Conservation (phyloP, 2,329 filamentous ascomycete species). For the Exophiala sideris region DNA sequence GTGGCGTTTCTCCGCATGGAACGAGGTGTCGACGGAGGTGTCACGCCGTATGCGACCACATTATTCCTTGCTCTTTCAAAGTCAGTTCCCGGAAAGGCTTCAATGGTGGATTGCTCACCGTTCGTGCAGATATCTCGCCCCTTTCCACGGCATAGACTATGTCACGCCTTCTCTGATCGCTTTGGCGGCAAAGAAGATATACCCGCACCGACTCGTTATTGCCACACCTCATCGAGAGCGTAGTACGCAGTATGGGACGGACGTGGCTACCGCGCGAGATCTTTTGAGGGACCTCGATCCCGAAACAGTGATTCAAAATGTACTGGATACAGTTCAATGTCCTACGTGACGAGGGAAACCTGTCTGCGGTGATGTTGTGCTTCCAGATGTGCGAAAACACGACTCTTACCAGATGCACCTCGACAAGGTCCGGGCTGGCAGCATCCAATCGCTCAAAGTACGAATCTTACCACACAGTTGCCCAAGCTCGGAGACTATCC, state of each 20-base stretch:
- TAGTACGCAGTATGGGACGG: conserved; percentile 91
- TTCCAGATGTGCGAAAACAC: too few relatives aligned
- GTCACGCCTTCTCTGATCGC: conserved; percentile 79
- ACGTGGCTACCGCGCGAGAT: conserved; percentile 60
- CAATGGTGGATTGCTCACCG: background rate
- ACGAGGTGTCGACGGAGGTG: conserved; percentile 73
- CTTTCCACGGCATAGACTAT: conserved; percentile 75
- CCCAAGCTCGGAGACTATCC: background rate
- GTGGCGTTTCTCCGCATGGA: conserved; percentile 83
- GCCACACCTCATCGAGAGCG: conserved; percentile 69
- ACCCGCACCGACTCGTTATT: conserved; percentile 76
- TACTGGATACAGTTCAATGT: conserved; percentile 40
- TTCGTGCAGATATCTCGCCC: conserved; percentile 61
- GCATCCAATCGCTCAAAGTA: too few relatives aligned
- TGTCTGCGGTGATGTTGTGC: too few relatives aligned
- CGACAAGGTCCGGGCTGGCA: too few relatives aligned
- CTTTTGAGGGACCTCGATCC: conserved; percentile 47
- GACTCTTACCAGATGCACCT: too few relatives aligned
- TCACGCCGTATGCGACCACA: conserved; percentile 73
- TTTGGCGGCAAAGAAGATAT: conserved; percentile 81
- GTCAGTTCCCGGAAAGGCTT: conserved; percentile 35
- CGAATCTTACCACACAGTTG: too few relatives aligned
- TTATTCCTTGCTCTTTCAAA: conserved; percentile 69
- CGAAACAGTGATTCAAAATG: conserved; percentile 64
- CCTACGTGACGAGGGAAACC: conserved; percentile 7